phyloP scores from a whole-genome alignment of 202 grass and related monocot species.

The Setaria italica region DNA sequence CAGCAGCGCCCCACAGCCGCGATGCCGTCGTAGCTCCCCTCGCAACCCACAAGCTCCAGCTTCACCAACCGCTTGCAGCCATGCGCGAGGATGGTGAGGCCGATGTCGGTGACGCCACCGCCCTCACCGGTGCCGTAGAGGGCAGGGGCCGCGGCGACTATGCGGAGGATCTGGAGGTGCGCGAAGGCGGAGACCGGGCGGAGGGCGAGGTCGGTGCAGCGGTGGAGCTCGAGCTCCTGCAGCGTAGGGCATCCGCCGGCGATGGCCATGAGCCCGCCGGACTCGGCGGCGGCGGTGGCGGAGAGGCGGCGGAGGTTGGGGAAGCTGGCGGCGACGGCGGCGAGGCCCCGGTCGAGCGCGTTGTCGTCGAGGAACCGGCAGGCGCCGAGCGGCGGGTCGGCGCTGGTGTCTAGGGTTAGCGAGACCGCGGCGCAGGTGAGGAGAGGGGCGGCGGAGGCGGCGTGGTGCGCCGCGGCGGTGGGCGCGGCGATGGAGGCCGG shows the following conservation, averaged over 20 bases:
- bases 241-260: constrained; percentile 64
- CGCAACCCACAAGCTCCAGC: constrained; percentile 77
- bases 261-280: constrained; percentile 69
- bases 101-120: constrained; percentile 78
- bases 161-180: constrained; percentile 86
- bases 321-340: constrained; percentile 60
- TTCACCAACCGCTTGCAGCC: constrained; percentile 88
- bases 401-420: constrained; percentile 59
- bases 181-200: constrained; percentile 81
- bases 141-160: constrained; percentile 59
- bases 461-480: constrained; percentile 29
- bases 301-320: constrained; percentile 73
- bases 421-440: constrained; percentile 66
- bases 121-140: constrained; percentile 56
- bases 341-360: constrained; percentile 62
- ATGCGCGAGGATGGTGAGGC: constrained; percentile 92
- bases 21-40: constrained; percentile 88
- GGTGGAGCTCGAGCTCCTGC: constrained; percentile 88
- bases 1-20: constrained; percentile 84
- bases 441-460: constrained; percentile 38
- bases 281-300: constrained; percentile 56
- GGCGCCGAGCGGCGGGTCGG: constrained; percentile 58
- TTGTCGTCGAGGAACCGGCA: constrained; percentile 68
- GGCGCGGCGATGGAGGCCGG: constrained; percentile 67
- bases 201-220: constrained; percentile 78